phyloP scores from a whole-genome alignment of 78 protist species.

The Capsaspora owczarzaki region DNA sequence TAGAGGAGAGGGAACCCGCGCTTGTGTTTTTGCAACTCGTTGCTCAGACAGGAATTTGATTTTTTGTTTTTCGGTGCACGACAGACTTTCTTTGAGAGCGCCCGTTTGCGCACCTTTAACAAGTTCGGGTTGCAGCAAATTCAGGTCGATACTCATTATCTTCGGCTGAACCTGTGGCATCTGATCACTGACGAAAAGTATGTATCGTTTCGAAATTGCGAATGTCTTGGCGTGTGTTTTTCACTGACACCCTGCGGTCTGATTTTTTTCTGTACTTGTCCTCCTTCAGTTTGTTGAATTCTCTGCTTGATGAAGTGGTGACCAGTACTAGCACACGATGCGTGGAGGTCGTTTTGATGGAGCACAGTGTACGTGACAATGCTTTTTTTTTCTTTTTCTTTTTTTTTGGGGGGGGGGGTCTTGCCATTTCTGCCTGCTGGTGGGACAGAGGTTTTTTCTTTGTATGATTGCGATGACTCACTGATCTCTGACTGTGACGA shows the following conservation, averaged over 20 bases:
- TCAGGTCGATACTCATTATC: neutral
- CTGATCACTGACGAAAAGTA: neutral
- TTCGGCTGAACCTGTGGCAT: neutral
- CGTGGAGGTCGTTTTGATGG: neutral
- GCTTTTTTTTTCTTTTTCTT: too few relatives aligned
- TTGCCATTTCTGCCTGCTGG: too few relatives aligned
- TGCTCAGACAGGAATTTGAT: neutral
- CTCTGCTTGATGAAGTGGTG: neutral
- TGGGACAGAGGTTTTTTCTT: too few relatives aligned
- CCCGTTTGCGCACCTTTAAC: neutral
- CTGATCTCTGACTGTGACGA: too few relatives aligned
- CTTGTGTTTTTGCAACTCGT: neutral
- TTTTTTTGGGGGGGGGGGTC: too few relatives aligned
- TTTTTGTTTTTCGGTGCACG: neutral
- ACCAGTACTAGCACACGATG: neutral
- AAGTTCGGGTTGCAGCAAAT: neutral
- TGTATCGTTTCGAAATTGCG: neutral
- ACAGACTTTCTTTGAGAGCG: neutral
- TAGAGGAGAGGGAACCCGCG: neutral
- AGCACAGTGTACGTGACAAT: neutral
- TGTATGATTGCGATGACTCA: too few relatives aligned
- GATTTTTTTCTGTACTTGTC: neutral
- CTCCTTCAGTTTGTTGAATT: neutral
- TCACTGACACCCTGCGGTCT: neutral
- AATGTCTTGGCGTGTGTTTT: neutral